A percentile compares a stretch with the other conserved stretches of the same genome.
Evolutionary conservation across 139 green algal genomes (phyloP).

Genomic region (Coelastrella sp.): DNA sequence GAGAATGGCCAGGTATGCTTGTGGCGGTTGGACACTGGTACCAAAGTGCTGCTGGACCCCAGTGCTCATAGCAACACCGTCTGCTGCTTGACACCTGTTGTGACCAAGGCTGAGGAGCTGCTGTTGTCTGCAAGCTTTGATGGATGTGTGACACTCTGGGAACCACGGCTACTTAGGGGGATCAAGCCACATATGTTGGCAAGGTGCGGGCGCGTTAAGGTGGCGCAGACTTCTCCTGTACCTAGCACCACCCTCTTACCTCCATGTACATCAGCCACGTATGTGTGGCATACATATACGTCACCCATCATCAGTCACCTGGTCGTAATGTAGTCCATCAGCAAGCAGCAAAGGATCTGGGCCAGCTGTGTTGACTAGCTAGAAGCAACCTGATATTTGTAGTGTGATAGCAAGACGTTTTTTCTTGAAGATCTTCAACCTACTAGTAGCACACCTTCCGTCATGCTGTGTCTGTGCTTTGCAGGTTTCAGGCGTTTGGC

Average conservation of each 20-base stretch:
- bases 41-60: background rate
- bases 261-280: too few species aligned
- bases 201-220: background rate
- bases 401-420: too few species aligned
- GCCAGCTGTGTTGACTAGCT: too few species aligned
- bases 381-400: too few species aligned
- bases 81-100: conserved; percentile 46
- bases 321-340: too few species aligned
- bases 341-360: too few species aligned
- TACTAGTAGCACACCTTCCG: too few species aligned
- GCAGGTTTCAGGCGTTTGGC: conserved; percentile 44
- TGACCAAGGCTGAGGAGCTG: conserved; percentile 51
- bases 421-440: too few species aligned
- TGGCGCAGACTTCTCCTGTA: too few species aligned
- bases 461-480: background rate
- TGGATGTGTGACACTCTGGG: conserved; percentile 64
- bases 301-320: too few species aligned
- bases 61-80: conserved; percentile 58
- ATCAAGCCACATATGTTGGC: conserved; percentile 42
- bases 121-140: conserved; percentile 63
- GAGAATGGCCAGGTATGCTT: conserved; percentile 1
- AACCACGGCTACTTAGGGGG: conserved; percentile 43
- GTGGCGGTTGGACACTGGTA: conserved; percentile 28
- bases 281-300: too few species aligned
- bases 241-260: too few species aligned